Base-by-base conservation (phyloP, 345 rosid genomes). In the Gynandropsis gynandra region DNA sequence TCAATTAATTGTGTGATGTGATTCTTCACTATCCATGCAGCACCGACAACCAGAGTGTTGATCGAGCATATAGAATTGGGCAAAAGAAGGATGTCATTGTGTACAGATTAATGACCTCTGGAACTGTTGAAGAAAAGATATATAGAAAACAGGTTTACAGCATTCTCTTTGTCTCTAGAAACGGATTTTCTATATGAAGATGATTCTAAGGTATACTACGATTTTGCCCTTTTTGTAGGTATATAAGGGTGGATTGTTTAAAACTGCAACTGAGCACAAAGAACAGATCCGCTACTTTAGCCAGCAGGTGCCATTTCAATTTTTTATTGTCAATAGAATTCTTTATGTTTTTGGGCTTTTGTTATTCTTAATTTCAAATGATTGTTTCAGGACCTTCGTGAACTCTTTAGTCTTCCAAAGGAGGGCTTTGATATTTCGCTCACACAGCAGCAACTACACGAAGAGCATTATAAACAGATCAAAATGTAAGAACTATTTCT, bases 61-160 rank as follows among this genome's bases (percentile, higher is more conserved):
- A 92, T 75, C 83, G 98, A 42, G 98, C 98, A 52, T 92, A 92
- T 61, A 82, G 98, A 65, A 92, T 92, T 47, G 98, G 98, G 51
- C 98, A 92, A 63, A 78, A 56, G 48, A 92, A 92, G 72, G 97
- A 92, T 69, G 98, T 87, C 13, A 9, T 87, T 9, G 98, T 92
- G 32, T 92, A 92, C 62, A 76, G 98, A 63, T 62, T 92, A 67
- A 92, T 92, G 98, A 85, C 88, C 10, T 80, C 93, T 59, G 98
- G 95, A 69, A 92, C 98, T 19, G 93, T 92, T 11, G 98, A 92
- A 82, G 98, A 92, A 64, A 92, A 92, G 76, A 92, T 92, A 37
- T 92, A 92, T 50, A 76, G 93, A 62, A 92, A 87, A 64, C 98
- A 92, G 96, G 98, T 92, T 11, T 16, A 52, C 32, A 12, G 45